Evolutionary conservation across 305 asterid species (phyloP), one percentile per base, ranked within the genome.

Genomic region (Solanum chacoense): DNA sequence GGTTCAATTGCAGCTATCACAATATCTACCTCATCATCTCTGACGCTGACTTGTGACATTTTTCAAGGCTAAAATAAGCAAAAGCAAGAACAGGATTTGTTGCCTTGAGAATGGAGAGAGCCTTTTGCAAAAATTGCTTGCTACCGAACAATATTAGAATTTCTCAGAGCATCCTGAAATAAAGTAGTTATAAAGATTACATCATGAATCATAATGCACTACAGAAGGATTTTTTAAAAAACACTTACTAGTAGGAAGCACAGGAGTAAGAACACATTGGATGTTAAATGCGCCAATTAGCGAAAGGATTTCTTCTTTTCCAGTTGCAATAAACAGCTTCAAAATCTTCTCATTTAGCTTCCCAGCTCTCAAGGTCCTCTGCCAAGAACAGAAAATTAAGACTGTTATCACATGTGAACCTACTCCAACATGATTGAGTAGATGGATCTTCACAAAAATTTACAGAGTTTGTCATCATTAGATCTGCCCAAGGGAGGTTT

Each of bases 281-380:
- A 96, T 94, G 89, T 97, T 94, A 87, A 97, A 94, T 63, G 98
- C 93, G 38, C 91, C 91, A 74, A 95, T 92, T 86, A 91, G 87
- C 85, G 95, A 91, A 91, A 94, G 93, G 86, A 97, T 88, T 94
- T 95, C 98, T 91, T 95, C 98, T 91, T 94, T 94, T 81, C 96
- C 99, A 72, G 97, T 93, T 80, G 98, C 95, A 87, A 94, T 86
- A 89, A 95, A 97, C 89, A 97, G 89, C 92, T 94, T 96, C 95
- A 97, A 89, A 89, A 96, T 93, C 94, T 86, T 94, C 92, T 96
- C 98, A 79, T 93, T 95, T 90, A 97, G 93, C 92, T 96, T 97
- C 88, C 98, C 98, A 91, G 98, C 98, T 88, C 92, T 91, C 90
- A 97, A 90, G 65, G 96, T 95, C 93, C 96, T 94, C 99, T 97